Percentiles rank a stretch among this genome's conserved stretches.
Evolutionary conservation across 495 filamentous ascomycete species (phyloP).

Genomic region (Pyrenula aspistea): DNA sequence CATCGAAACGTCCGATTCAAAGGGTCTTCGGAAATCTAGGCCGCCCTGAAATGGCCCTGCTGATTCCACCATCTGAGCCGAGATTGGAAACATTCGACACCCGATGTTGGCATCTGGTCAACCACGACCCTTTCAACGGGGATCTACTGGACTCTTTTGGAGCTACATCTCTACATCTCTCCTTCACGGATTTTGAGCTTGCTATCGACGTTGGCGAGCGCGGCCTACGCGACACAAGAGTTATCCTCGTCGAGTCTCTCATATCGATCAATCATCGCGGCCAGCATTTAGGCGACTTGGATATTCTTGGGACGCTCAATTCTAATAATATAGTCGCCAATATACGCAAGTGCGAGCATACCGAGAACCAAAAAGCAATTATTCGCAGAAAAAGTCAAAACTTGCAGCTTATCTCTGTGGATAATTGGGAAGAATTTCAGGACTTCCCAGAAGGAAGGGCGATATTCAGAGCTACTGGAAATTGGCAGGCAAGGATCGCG

Average conservation of each 20-base stretch:
- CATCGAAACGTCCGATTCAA: slow-evolving; percentile 6
- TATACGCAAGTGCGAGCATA: not conserved
- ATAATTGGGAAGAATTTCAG: slow-evolving; percentile 14
- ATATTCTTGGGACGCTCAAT: not conserved
- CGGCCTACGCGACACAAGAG: not conserved
- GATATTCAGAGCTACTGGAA: slow-evolving; percentile 7
- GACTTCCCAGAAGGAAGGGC: slow-evolving; percentile 5
- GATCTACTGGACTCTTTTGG: slow-evolving; percentile 14
- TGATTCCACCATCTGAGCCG: slow-evolving; percentile 4
- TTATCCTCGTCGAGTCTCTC: slow-evolving; percentile 9
- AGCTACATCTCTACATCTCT: slow-evolving; percentile 24
- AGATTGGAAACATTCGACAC: slow-evolving; percentile 17
- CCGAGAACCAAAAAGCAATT: not conserved
- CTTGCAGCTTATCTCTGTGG: slow-evolving; percentile 5
- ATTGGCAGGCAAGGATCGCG: slow-evolving; percentile 6
- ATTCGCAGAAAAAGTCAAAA: not conserved
- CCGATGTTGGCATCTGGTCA: slow-evolving; percentile 13
- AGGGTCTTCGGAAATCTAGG: slow-evolving; percentile 10
- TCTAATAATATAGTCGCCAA: not conserved
- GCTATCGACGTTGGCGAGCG: slow-evolving; percentile 9
- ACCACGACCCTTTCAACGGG: slow-evolving; percentile 19
- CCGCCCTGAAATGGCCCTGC: slow-evolving; percentile 8
- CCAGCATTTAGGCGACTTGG: slow-evolving; percentile 18
- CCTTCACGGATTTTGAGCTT: slow-evolving; percentile 21
- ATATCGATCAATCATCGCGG: slow-evolving; percentile 19